Conservation (phyloP, 768 basidiomycete genomes). For the Pleurotus eryngii region DNA sequence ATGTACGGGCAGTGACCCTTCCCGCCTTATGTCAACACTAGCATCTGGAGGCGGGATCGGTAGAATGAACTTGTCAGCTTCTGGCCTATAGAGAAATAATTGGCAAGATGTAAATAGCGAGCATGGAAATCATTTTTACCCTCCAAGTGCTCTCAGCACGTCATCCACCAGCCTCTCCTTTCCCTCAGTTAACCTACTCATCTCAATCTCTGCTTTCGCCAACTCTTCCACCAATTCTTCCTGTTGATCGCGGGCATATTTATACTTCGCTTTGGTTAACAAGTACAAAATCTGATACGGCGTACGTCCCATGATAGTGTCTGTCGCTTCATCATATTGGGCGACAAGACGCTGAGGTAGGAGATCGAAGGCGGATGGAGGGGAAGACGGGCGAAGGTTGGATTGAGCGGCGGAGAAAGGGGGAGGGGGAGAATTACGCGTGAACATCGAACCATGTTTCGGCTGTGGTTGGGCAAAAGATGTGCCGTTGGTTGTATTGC, state of each 20-base stretch:
- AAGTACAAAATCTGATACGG: slow-evolving; percentile 69
- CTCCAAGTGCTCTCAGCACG: slow-evolving; percentile 46
- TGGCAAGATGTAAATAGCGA: background rate
- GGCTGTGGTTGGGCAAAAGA: background rate
- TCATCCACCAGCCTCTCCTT: slow-evolving; percentile 64
- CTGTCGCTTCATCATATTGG: slow-evolving; percentile 53
- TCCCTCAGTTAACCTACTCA: slow-evolving; percentile 47
- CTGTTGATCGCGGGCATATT: slow-evolving; percentile 66
- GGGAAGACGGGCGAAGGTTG: background rate
- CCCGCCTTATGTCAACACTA: background rate
- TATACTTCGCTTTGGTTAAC: slow-evolving; percentile 74
- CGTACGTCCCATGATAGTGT: slow-evolving; percentile 66
- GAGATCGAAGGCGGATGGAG: background rate
- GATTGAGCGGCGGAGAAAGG: background rate
- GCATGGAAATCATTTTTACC: slow-evolving; percentile 33
- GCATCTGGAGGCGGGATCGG: slow-evolving; percentile 13
- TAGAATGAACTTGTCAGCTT: slow-evolving; percentile 23
- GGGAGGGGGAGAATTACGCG: background rate
- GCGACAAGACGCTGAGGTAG: slow-evolving; percentile 43
- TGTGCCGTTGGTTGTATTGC: slow-evolving; percentile 10
- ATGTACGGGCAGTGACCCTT: background rate
- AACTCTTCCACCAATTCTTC: slow-evolving; percentile 65
- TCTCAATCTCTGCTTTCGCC: slow-evolving; percentile 47
- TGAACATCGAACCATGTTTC: background rate
- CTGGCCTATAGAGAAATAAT: slow-evolving; percentile 8